Percentiles rank a stretch among this genome's conserved stretches.
Evolutionary conservation across 192 early-diverging fungal genomes (phyloP).

Genomic region (Fimicolochytrium jonesii): DNA sequence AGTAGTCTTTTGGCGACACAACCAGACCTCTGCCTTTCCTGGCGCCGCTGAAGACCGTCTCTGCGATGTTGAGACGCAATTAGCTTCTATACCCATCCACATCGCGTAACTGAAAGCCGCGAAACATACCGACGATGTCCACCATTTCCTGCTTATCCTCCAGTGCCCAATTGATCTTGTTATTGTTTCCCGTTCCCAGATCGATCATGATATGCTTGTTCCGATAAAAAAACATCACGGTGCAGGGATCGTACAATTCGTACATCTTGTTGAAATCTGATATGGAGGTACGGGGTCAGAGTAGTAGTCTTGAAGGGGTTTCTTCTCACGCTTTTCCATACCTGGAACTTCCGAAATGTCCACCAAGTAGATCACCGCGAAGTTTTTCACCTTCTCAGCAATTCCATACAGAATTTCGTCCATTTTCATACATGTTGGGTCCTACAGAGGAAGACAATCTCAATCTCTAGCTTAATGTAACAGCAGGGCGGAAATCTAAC

Average conservation of each 20-base stretch:
- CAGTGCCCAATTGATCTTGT: conserved; percentile 97
- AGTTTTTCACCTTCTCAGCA: conserved; percentile 96
- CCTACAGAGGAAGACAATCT: conserved; percentile 33
- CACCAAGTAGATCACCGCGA: conserved; percentile 95
- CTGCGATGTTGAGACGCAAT: conserved; percentile 19
- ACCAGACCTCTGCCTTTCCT: conserved; percentile 96
- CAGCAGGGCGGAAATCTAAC: not conserved
- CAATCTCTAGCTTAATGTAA: not conserved
- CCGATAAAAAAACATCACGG: conserved; percentile 86
- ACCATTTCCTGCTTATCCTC: conserved; percentile 96
- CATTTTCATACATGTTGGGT: conserved; percentile 94
- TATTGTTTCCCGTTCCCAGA: conserved; percentile 98
- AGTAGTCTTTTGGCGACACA: conserved; percentile 91
- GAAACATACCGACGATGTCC: conserved; percentile 34
- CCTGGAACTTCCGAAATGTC: conserved; percentile 93
- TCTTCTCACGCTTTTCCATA: too few relatives aligned
- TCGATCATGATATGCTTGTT: conserved; percentile 93
- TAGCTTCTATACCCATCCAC: not conserved
- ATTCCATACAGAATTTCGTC: conserved; percentile 92
- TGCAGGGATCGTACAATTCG: conserved; percentile 97
- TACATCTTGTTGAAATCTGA: conserved; percentile 81
- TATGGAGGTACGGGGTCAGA: too few relatives aligned
- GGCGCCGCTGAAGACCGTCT: conserved; percentile 88
- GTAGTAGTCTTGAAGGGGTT: too few relatives aligned
- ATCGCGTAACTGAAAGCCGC: not conserved